These are phyloP conservation scores for Apiospora saccharicola DNA, from an alignment of 2,329 filamentous ascomycete species.

Conservation along the genomic window DNA sequence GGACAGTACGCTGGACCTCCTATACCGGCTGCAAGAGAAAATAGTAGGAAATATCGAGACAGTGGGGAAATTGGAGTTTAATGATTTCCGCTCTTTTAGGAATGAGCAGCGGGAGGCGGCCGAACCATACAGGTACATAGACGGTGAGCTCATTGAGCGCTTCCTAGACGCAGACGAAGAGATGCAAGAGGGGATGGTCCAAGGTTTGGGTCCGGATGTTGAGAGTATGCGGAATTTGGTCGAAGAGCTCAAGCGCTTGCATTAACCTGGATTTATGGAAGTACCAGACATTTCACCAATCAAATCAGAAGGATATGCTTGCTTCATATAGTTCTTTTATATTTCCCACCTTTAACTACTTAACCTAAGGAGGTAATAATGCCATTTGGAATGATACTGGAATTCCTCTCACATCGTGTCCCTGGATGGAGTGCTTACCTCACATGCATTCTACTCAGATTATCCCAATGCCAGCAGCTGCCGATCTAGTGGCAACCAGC, in stretches of 20 bases:
- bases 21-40: slow-evolving; percentile 80
- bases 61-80: slow-evolving; percentile 78
- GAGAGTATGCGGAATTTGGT: slow-evolving; percentile 68
- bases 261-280: slow-evolving; percentile 47
- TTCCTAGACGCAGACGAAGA: slow-evolving; percentile 77
- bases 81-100: slow-evolving; percentile 81
- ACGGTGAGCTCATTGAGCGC: slow-evolving; percentile 87
- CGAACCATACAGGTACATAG: slow-evolving; percentile 83
- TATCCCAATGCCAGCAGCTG: neutral
- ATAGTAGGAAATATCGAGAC: slow-evolving; percentile 72
- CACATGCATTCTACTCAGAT: neutral
- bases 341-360: neutral
- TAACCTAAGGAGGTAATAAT: too few species aligned
- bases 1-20: slow-evolving; percentile 74
- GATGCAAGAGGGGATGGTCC: slow-evolving; percentile 59
- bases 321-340: neutral
- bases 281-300: neutral
- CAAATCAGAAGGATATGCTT: neutral
- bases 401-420: too few species aligned
- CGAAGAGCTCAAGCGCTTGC: slow-evolving; percentile 68
- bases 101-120: slow-evolving; percentile 74
- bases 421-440: too few species aligned
- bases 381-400: too few species aligned
- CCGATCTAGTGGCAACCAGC: neutral
- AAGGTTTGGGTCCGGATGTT: slow-evolving; percentile 66